phyloP scores from a whole-genome alignment of 805 yeast species.

The Yarrowia osloensis region DNA sequence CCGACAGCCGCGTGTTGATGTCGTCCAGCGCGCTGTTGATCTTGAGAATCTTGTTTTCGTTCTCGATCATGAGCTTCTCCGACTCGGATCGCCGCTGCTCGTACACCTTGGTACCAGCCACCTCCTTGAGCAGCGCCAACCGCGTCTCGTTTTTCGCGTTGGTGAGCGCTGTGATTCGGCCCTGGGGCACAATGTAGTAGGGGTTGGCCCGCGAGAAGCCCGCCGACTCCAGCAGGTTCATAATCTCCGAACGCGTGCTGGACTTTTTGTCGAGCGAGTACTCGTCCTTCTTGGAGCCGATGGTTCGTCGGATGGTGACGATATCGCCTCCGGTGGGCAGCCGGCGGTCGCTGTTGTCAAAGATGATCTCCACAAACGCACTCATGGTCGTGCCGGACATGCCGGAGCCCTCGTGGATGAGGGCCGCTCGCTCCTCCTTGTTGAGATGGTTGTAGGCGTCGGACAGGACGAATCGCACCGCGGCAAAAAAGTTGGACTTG shows the following conservation, averaged over 20 bases:
- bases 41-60: slow-evolving; percentile 67
- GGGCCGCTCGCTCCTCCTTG: slow-evolving; percentile 80
- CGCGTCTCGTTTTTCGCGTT: slow-evolving; percentile 87
- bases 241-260: slow-evolving; percentile 76
- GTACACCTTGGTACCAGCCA: slow-evolving; percentile 92
- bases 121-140: slow-evolving; percentile 76
- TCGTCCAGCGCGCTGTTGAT: slow-evolving; percentile 72
- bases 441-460: slow-evolving; percentile 86
- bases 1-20: slow-evolving; percentile 70
- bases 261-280: slow-evolving; percentile 79
- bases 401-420: slow-evolving; percentile 85
- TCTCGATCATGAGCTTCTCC: slow-evolving; percentile 71
- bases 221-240: slow-evolving; percentile 82
- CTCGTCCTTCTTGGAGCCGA: slow-evolving; percentile 91
- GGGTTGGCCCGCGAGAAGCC: slow-evolving; percentile 91
- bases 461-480: slow-evolving; percentile 86
- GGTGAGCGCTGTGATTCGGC: slow-evolving; percentile 82
- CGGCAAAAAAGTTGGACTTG: slow-evolving; percentile 92
- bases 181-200: slow-evolving; percentile 96
- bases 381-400: slow-evolving; percentile 66
- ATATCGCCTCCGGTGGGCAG: slow-evolving; percentile 70
- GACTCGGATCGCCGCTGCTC: slow-evolving; percentile 81
- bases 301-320: slow-evolving; percentile 78
- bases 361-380: slow-evolving; percentile 86
- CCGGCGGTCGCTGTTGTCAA: slow-evolving; percentile 77